phyloP scores from a whole-genome alignment of 1,284 basidiomycete species.

The Ceratobasidium sp. region DNA sequence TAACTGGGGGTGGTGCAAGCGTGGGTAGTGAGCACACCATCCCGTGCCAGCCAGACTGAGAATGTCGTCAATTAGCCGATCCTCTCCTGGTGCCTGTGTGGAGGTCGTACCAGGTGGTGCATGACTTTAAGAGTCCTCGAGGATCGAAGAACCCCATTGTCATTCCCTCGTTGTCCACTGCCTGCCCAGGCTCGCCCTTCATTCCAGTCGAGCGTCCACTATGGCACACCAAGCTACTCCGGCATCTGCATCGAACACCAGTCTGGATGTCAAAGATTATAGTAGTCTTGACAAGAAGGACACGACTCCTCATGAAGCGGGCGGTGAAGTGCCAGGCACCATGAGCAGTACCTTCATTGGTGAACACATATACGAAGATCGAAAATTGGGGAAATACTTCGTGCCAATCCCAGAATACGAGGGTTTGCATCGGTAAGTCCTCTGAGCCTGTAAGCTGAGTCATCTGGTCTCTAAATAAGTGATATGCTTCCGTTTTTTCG shows the following conservation, averaged over 20 bases:
- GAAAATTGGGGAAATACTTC: conserved; percentile 59
- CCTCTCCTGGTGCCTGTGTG: background rate
- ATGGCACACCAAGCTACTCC: background rate
- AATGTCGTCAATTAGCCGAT: conserved; percentile 4
- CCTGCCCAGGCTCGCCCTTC: background rate
- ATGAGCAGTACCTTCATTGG: background rate
- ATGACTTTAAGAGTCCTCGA: background rate
- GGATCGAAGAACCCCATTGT: background rate
- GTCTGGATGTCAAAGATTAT: background rate
- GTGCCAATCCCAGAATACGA: conserved; percentile 69
- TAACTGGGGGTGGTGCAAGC: background rate
- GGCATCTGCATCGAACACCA: background rate
- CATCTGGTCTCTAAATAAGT: conserved; percentile 74
- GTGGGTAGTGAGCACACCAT: conserved; percentile 21
- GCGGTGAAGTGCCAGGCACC: background rate
- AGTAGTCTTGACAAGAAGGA: background rate
- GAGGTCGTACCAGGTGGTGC: background rate
- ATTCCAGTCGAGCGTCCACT: background rate
- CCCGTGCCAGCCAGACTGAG: background rate
- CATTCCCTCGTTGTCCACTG: background rate
- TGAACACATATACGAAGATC: conserved; percentile 64
- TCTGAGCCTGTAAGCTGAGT: conserved; percentile 56
- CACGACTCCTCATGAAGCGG: background rate
- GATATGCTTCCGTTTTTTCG: conserved; percentile 52
- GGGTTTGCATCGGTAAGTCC: conserved; percentile 72